Evolutionary conservation across 1,284 basidiomycete species (phyloP), one percentile per base, ranked within the genome.

Genomic region (Fomitopsis palustris): DNA sequence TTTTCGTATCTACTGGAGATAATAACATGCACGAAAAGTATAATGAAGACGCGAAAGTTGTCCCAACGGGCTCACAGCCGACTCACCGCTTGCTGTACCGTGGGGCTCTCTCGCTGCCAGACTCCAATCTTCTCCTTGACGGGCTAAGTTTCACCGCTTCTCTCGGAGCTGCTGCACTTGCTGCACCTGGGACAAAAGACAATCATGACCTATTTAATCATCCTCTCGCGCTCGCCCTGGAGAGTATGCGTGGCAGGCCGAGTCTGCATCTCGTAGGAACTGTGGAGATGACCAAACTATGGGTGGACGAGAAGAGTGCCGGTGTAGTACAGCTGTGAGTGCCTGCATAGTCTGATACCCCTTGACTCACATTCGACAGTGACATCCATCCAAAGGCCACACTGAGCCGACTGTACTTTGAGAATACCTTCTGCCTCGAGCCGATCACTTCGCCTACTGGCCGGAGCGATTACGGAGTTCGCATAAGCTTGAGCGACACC

Each of bases 231-330:
- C 71, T 92, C 27, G 86, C 88, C 0, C 68, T 92, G 55, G 90
- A 92, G 72, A 90, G 83, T 71, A 89, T 92, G 88, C 86, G 88
- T 47, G 87, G 89, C n/a, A 74, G 87, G 38, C 86, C 85, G 1
- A 81, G 79, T 33, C 73, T 92, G 23, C 77, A 81, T 37, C 80
- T 89, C 59, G 74, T 84, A 54, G 86, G 84, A 1, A 77, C 77
- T 1, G 77, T 83, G 25, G 76, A 75, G 37, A 68, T 89, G 47
- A 69, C 74, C 31, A 82, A 86, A 42, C 69, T 88, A 0, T 84
- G 81, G 73, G 70, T 86, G 53, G 90, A 92, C 67, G 78, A 78
- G 56, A 77, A 76, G 53, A 83, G 80, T 8, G 56, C 57, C 0
- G 63, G 62, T 5, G 83, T 81, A 9, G 81, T 91, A 25, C 78